These are phyloP conservation scores for Podospora australis DNA, from an alignment of 495 filamentous ascomycete species.

Conservation along the genomic window DNA sequence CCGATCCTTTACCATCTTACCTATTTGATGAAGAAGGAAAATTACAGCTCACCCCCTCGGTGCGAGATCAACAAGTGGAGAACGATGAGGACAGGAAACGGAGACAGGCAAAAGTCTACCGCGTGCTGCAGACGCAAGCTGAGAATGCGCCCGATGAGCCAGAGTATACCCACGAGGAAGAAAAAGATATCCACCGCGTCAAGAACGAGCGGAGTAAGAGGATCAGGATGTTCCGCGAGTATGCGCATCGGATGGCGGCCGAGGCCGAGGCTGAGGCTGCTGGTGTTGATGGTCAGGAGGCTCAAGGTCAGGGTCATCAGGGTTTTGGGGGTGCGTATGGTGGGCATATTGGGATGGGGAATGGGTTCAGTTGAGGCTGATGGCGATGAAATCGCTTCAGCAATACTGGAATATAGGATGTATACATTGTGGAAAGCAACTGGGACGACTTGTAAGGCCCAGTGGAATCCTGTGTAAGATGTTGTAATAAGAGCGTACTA, in stretches of 20 bases:
- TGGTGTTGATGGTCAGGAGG: background rate
- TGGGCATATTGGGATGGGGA: too few species aligned
- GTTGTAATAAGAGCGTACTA: too few species aligned
- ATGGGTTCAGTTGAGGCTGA: too few species aligned
- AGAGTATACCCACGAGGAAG: conserved; percentile 22
- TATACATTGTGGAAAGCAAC: too few species aligned
- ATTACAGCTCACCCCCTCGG: conserved; percentile 40
- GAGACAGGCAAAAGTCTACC: conserved; percentile 25
- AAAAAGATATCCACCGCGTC: conserved; percentile 7
- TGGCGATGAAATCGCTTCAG: too few species aligned
- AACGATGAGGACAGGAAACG: conserved; percentile 29
- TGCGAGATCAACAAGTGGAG: conserved; percentile 31
- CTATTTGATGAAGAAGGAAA: conserved; percentile 34
- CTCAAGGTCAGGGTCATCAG: too few species aligned
- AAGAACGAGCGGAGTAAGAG: conserved; percentile 9
- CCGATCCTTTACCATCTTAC: too few species aligned
- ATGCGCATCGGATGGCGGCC: conserved; percentile 7
- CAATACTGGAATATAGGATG: too few species aligned
- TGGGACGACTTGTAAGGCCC: too few species aligned
- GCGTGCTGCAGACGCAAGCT: conserved; percentile 23
- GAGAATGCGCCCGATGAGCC: conserved; percentile 38
- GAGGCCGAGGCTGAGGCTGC: background rate
- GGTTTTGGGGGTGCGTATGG: too few species aligned
- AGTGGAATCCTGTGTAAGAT: too few species aligned
- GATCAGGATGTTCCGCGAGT: conserved; percentile 19